Evolutionary conservation across 441 rosid genomes (phyloP).

Genomic region (Syzygium syzygioides): DNA sequence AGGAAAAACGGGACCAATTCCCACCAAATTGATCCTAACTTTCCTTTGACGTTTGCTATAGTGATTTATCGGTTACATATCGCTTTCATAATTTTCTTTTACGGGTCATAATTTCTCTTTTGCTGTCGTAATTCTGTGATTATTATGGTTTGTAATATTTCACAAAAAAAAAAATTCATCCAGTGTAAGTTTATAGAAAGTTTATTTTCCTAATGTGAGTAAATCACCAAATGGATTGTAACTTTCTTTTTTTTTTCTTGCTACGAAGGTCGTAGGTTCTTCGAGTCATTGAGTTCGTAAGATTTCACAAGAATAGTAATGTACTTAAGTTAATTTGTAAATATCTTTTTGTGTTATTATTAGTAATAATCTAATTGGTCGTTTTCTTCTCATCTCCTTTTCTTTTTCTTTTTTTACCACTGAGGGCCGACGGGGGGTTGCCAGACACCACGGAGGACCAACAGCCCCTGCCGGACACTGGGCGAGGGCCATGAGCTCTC

Average conservation of each 20-base stretch:
- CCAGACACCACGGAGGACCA: too few relatives aligned
- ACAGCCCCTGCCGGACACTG: too few relatives aligned
- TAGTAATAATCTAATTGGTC: background rate
- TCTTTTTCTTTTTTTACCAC: too few relatives aligned
- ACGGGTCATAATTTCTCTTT: background rate
- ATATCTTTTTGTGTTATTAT: background rate
- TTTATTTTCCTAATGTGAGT: background rate
- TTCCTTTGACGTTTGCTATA: background rate
- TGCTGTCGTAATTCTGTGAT: background rate
- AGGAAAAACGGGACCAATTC: background rate
- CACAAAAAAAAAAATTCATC: background rate
- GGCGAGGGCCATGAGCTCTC: too few relatives aligned
- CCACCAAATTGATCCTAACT: background rate
- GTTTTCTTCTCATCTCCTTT: background rate
- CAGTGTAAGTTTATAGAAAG: background rate
- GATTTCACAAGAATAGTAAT: background rate
- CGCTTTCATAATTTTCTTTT: background rate
- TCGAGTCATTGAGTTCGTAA: background rate
- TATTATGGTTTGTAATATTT: background rate
- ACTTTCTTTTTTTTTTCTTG: background rate
- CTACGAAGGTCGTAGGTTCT: background rate
- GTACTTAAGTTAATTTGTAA: background rate
- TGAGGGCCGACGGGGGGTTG: too few relatives aligned
- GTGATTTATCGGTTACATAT: background rate
- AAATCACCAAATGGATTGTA: background rate